These are phyloP conservation scores for Fusarium sp. DNA, from an alignment of 2,329 filamentous ascomycete species.

Conservation along the genomic window DNA sequence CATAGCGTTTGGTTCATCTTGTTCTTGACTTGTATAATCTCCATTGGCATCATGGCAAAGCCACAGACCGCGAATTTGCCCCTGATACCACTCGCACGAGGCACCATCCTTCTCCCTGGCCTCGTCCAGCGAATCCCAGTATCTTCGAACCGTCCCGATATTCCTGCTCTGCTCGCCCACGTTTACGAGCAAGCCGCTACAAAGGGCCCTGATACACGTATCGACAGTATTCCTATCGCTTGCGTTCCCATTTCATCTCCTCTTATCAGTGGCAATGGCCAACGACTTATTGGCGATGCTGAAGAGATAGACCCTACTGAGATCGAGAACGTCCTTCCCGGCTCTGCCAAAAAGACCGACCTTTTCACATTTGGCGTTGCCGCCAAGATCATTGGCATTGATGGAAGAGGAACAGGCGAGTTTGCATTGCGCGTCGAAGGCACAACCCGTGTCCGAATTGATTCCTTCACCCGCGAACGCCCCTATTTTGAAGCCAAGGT, in stretches of 20 bases:
- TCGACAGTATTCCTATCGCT: slow-evolving; percentile 80
- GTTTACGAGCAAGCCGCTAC: slow-evolving; percentile 82
- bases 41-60: slow-evolving; percentile 52
- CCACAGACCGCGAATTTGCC: slow-evolving; percentile 68
- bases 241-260: slow-evolving; percentile 88
- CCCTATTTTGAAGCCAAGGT: slow-evolving; percentile 90
- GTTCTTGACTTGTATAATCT: slow-evolving; percentile 3
- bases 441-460: slow-evolving; percentile 78
- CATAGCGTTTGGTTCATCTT: slow-evolving; percentile 15
- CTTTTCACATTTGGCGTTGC: slow-evolving; percentile 86
- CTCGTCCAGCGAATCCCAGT: slow-evolving; percentile 87
- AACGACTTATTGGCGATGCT: slow-evolving; percentile 77
- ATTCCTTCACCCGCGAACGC: slow-evolving; percentile 73
- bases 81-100: slow-evolving; percentile 84
- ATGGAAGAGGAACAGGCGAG: slow-evolving; percentile 79
- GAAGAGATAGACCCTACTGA: slow-evolving; percentile 60
- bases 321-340: slow-evolving; percentile 65
- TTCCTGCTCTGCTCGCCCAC: slow-evolving; percentile 86
- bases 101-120: slow-evolving; percentile 85
- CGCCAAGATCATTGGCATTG: slow-evolving; percentile 81
- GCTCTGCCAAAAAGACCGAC: slow-evolving; percentile 74
- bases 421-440: slow-evolving; percentile 90
- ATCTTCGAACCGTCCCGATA: slow-evolving; percentile 81
- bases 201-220: slow-evolving; percentile 71
- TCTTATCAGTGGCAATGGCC: slow-evolving; percentile 78